Evolutionary conservation across 441 rosid genomes (phyloP), one percentile per base, ranked within the genome.

Genomic region (Syzygium syzygioides): DNA sequence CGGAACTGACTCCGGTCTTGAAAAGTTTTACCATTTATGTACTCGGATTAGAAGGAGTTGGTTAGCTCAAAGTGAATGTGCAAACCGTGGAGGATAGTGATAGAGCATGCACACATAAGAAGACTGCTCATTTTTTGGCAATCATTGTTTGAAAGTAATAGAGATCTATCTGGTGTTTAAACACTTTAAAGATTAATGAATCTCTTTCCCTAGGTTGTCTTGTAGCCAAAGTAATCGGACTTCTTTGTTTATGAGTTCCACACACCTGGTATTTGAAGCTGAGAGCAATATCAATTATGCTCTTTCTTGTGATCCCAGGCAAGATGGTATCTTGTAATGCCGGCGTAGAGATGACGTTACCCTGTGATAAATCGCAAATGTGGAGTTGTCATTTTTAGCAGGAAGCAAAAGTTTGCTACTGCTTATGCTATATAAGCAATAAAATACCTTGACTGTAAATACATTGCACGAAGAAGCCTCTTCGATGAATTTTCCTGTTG

Each of bases 371-470:
- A 55, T 25, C 37, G 11, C 17, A 37, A 71, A 13, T 85, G 32
- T 55, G n/a, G 48, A 85, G 45, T 32, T 2, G 8, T 53, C 64
- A 86, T 28, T 34, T 9, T 50, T 41, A 26, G 45, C 0, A 0
- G 37, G 50, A 19, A n/a, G 8, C n/a, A 6, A 76, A 76, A 12
- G 4, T 76, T 41, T 13, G 52, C 41, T 76, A 23, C n/a, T 0
- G 30, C 37, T 30, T 54, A 32, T 30, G 13, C 79, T 30, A 26
- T 18, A 25, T 30, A 26, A 23, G 13, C 62, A 76, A 30, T 68
- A 5, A 52, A 66, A 17, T 88, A 92, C 95, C 94, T 93, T 93
- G 79, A 93, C 91, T 9, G 86, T 26, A 86, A 93, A 93, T 41
- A 92, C 86, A 86, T 92, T 92, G 87, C 92, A 90, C 2, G 92